phyloP scores from a whole-genome alignment of 1,284 basidiomycete species.

The Trichosporon asahii region DNA sequence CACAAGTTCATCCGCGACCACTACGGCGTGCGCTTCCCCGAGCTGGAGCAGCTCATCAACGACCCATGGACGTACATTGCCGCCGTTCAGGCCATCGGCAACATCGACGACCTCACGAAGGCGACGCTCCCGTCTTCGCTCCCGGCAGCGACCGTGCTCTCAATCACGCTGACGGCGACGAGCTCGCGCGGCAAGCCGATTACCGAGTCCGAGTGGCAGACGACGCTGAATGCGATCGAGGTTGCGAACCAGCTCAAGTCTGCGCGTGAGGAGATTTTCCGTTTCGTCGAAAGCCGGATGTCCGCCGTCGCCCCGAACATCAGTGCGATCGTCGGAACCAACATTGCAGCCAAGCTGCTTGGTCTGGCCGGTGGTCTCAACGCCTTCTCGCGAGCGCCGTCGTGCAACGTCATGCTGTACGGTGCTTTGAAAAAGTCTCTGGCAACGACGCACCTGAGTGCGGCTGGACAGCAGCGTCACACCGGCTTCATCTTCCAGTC shows the following conservation, averaged over 20 bases:
- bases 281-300: constrained; percentile 99
- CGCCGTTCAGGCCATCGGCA: constrained; percentile 82
- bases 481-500: constrained; percentile 96
- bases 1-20: constrained; percentile 99
- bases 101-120: constrained; percentile 79
- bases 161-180: constrained; percentile 91
- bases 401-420: constrained; percentile 92
- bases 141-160: constrained; percentile 90
- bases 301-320: constrained; percentile 96
- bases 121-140: constrained; percentile 74
- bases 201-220: constrained; percentile 67
- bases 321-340: constrained; percentile 94
- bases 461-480: constrained; percentile 73
- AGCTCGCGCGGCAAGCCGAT: constrained; percentile 74
- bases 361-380: constrained; percentile 93
- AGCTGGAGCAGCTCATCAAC: constrained; percentile 88
- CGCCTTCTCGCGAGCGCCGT: constrained; percentile 88
- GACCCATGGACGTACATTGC: constrained; percentile 91
- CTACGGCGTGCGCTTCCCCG: constrained; percentile 92
- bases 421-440: constrained; percentile 84
- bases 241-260: constrained; percentile 83
- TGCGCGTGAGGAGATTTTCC: constrained; percentile 90
- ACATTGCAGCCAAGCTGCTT: constrained; percentile 94
- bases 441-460: constrained; percentile 69
- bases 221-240: constrained; percentile 79